Base-by-base conservation (phyloP, 768 basidiomycete species). In the Coprinopsis strossmayeri region DNA sequence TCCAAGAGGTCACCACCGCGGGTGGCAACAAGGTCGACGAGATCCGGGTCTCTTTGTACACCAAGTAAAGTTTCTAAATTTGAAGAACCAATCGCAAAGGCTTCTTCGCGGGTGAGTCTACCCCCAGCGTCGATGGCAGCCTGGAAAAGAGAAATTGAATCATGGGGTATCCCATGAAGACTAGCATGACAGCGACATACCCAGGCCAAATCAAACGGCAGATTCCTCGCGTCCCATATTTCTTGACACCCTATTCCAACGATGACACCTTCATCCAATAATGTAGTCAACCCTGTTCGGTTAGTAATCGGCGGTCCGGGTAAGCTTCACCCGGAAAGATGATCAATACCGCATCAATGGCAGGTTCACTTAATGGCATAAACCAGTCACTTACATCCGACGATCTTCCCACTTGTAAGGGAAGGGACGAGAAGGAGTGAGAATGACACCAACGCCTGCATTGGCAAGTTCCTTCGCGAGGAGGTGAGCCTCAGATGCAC, bases 191-290 rank as follows among this genome's bases (percentile, higher is more conserved):
- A n/a, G n/a, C n/a, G 17, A 68, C 79, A 56, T 53, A 84, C 87
- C 91, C 92, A 94, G 35, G 79, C 87, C 25, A 81, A 65, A 54
- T 95, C 91, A 55, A 91, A 87, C 13, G 85, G 78, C 9, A 85
- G 73, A 59, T 85, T 90, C 21, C 87, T 78, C 5, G 86, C 83
- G 23, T 75, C 71, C 84, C 84, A 91, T 34, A 76, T 76, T 52
- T 81, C 79, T 38, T 73, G 64, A 39, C 69, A 68, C 15, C 84
- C 86, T 40, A 91, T 59, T 5, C 79, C 87, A 26, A 90, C 81
- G 3, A 78, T 79, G 13, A 96, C 87, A 23, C 81, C 82, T 37
- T 87, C 77, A 2, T 70, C 69, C 15, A 84, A 60, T 18, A 97
- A 75, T 45, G 72, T 71, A 20, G 77, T 69, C 34, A 91, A 77